A percentile compares a stretch with the other conserved stretches of the same genome.
These are phyloP conservation scores for Penicillium verrucosum DNA, from an alignment of 2,329 filamentous ascomycete genomes.

Conservation along the genomic window DNA sequence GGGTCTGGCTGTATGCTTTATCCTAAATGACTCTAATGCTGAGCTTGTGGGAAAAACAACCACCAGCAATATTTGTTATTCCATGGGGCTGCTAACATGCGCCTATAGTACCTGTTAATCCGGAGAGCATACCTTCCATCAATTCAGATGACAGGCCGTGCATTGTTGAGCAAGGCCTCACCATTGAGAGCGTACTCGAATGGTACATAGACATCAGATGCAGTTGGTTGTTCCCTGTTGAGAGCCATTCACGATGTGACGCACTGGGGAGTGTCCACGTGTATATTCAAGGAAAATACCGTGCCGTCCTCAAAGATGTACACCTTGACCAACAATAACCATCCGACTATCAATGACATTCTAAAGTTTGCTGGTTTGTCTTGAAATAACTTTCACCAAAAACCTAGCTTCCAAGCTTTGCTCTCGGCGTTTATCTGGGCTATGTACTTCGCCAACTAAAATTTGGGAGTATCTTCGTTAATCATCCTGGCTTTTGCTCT, in stretches of 20 bases:
- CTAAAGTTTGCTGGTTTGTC: not conserved
- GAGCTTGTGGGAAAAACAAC: not conserved
- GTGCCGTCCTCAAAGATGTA: too few species aligned
- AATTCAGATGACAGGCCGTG: not conserved
- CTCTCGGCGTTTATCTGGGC: not conserved
- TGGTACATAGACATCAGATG: not conserved
- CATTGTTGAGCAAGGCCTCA: not conserved
- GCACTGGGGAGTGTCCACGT: not conserved
- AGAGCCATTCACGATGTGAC: not conserved
- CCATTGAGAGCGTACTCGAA: too few species aligned
- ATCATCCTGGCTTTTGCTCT: not conserved
- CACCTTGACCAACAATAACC: not conserved
- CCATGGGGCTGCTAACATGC: not conserved
- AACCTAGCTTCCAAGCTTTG: not conserved
- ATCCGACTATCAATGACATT: not conserved
- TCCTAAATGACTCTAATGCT: not conserved
- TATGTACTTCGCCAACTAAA: not conserved
- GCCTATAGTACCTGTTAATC: not conserved
- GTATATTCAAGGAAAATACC: not conserved
- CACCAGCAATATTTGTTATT: not conserved
- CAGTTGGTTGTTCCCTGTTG: not conserved
- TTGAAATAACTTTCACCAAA: not conserved
- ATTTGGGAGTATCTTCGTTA: too few species aligned
- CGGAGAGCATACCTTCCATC: not conserved
- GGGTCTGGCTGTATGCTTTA: not conserved